Base-by-base conservation (phyloP, 78 protist species). In the Trichosphaerium sp. region DNA sequence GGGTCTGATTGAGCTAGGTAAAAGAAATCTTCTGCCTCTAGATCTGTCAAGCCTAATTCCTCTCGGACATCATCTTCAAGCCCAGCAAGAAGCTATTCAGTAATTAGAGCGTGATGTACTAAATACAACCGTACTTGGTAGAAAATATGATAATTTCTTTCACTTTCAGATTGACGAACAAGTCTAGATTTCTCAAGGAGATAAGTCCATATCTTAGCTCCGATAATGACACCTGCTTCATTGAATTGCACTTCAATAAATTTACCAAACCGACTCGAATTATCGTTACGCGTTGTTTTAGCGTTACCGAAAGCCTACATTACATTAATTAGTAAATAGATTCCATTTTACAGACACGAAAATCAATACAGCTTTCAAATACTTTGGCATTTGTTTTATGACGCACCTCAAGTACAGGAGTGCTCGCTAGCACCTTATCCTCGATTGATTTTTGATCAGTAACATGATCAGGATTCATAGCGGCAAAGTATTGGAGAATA, bases 351-450 rank as follows among this genome's bases (percentile, higher is more conserved):
- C 83, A 83, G 90, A 91, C 40, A 93, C 80, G 34, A 80, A 6
- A 18, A 95, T 93, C 81, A n/a, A n/a, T n/a, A n/a, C n/a, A n/a
- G n/a, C n/a, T n/a, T n/a, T n/a, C n/a, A n/a, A n/a, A n/a, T n/a
- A n/a, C n/a, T n/a, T n/a, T n/a, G n/a, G n/a, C n/a, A n/a, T 83
- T 85, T 12, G 97, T 94, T 79, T 93, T 93, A 34, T 90, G 94
- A 55, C 89, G 88, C 28, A 94, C 88, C 69, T 91, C 96, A 10
- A 91, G 67, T 23, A 91, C 52, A 29, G 92, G 96, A 41, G 85
- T 90, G 39, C 78, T 56, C 57, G 69, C 79, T 7, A 82, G 38
- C 18, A 88, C 69, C 21, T 59, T 12, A 11, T 62, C 58, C 70
- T 88, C 75, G 37, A 78, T 28, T n/a, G n/a, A n/a, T n/a, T n/a